Base-by-base conservation (phyloP, 2,329 filamentous ascomycete genomes). In the Colletotrichum acutatum region DNA sequence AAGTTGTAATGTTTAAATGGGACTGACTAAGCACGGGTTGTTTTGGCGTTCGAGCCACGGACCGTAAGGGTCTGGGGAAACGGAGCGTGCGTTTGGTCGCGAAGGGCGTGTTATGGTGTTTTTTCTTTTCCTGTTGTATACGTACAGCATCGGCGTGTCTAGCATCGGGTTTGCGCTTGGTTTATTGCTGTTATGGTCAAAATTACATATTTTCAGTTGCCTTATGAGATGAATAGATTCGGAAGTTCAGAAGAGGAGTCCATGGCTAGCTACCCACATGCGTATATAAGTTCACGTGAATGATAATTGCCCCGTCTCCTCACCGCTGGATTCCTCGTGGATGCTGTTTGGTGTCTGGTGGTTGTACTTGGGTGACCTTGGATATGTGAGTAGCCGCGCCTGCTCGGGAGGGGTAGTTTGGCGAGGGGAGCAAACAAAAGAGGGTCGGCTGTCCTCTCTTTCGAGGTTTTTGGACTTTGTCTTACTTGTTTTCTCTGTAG, bases 1-100 rank as follows among this genome's bases (percentile, higher is more conserved):
- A 59, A 16, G 70, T 62, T 65, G 28, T 74, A 73, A 74, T 64
- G 70, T 69, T 34, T 68, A 63, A 64, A 74, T 67, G 68, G 61
- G 28, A 37, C 5, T 46, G 49, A 28, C 53, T 54, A 32, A 32
- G 62, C 68, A 32, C 53, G 61, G 62, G 61, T 58, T 24, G 37
- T 37, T 66, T 57, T 53, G 62, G 70, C 66, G 70, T 74, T 74
- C 37, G 60, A 28, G 42, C 56, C 32, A 37, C 30, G 22, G 60
- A 54, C 66, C 30, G 37, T 53, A n/a, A 65, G 19, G 54, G 42
- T 37, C 32, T 52, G 22, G 56, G 34, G 34, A 52, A 53, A 52
- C 7, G 59, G 69, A 28, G n/a, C 34, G 52, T 56, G 26, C n/a
- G 14, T 28, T 26, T 46, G 11, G 22, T 37, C 11, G 22, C 19